Conservation (phyloP, 1,284 basidiomycete species). For the Ustanciosporium gigantosporum region DNA sequence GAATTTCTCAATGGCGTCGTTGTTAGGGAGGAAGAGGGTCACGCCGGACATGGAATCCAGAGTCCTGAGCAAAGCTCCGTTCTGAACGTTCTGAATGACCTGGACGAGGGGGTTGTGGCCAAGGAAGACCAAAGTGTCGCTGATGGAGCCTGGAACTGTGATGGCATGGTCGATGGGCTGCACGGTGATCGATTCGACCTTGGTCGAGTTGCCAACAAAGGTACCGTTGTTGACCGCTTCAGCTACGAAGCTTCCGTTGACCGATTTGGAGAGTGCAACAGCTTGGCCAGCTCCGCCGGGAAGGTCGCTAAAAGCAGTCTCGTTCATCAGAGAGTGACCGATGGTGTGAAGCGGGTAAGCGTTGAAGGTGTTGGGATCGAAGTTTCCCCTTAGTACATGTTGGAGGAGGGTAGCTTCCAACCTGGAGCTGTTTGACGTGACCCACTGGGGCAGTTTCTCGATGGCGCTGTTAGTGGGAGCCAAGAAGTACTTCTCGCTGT, state of each 20-base stretch:
- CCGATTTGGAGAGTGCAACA: slow-evolving; percentile 29
- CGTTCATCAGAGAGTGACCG: slow-evolving; percentile 40
- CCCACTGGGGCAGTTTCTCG: slow-evolving; percentile 24
- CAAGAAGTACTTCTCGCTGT: slow-evolving; percentile 27
- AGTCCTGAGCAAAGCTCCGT: slow-evolving; percentile 14
- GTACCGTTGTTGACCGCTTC: slow-evolving; percentile 44
- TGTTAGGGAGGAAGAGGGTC: slow-evolving; percentile 46
- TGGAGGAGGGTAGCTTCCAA: slow-evolving; percentile 42
- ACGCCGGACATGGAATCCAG: slow-evolving; percentile 38
- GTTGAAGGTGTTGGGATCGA: slow-evolving; percentile 21
- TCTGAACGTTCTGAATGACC: slow-evolving; percentile 16
- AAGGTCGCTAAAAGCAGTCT: slow-evolving; percentile 12
- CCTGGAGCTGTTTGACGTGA: slow-evolving; percentile 33
- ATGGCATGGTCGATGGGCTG: slow-evolving; percentile 40
- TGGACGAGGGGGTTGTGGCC: slow-evolving; percentile 17
- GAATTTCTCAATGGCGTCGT: slow-evolving; percentile 28
- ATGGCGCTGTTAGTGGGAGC: slow-evolving; percentile 42
- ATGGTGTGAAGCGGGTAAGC: slow-evolving; percentile 38
- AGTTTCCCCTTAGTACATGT: slow-evolving; percentile 38
- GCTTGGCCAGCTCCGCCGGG: slow-evolving; percentile 48
- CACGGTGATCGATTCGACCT: slow-evolving; percentile 31
- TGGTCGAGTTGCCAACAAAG: slow-evolving; percentile 3
- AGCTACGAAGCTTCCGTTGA: slow-evolving; percentile 11
- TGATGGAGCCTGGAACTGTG: slow-evolving; percentile 39
- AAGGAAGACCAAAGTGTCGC: slow-evolving; percentile 31